Conservation (phyloP, 768 basidiomycete genomes). For the Lactifluus rugatus region DNA sequence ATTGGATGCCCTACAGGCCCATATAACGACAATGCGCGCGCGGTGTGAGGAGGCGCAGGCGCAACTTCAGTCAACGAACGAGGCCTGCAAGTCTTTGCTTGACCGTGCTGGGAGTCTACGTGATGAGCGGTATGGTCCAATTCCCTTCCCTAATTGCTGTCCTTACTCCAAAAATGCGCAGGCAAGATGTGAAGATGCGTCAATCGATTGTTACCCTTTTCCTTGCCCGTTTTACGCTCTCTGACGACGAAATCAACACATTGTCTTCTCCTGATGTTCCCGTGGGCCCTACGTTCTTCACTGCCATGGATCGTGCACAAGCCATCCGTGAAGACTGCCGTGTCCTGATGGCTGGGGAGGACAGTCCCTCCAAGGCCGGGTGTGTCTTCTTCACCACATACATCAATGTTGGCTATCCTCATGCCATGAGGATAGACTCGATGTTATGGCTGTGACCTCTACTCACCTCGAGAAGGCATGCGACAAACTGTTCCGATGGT, state of each 20-base stretch:
- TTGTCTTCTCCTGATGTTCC: slow-evolving; percentile 73
- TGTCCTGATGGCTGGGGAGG: slow-evolving; percentile 79
- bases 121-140: slow-evolving; percentile 50
- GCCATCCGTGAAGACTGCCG: slow-evolving; percentile 76
- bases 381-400: slow-evolving; percentile 25
- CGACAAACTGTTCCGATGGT: slow-evolving; percentile 81
- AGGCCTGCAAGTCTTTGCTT: slow-evolving; percentile 67
- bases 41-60: slow-evolving; percentile 79
- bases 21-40: slow-evolving; percentile 69
- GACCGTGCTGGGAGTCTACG: slow-evolving; percentile 74
- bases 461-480: slow-evolving; percentile 81
- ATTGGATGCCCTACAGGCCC: slow-evolving; percentile 66
- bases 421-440: slow-evolving; percentile 41
- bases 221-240: slow-evolving; percentile 78
- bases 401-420: neutral
- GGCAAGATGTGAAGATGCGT: slow-evolving; percentile 60
- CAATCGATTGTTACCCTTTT: slow-evolving; percentile 72
- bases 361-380: slow-evolving; percentile 71
- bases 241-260: slow-evolving; percentile 57
- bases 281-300: slow-evolving; percentile 66
- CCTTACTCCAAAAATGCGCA: slow-evolving; percentile 24
- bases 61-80: slow-evolving; percentile 64
- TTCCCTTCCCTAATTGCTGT: neutral
- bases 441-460: slow-evolving; percentile 80
- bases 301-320: slow-evolving; percentile 80